Evolutionary conservation across 768 basidiomycete genomes (phyloP).

Genomic region (Boletus subcaerulescens): DNA sequence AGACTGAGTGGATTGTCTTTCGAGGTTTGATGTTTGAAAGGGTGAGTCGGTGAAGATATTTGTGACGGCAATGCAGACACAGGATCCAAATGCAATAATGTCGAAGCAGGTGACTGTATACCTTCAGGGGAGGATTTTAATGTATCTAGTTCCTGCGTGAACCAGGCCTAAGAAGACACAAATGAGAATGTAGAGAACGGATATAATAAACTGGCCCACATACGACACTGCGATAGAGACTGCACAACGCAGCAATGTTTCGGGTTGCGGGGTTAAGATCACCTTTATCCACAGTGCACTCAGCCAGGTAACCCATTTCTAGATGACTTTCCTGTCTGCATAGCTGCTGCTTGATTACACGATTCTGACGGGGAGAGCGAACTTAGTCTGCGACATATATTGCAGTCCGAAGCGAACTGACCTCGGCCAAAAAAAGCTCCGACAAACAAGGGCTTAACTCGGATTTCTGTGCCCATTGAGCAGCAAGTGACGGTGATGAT

Average conservation of each 20-base stretch:
- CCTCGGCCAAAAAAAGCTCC: conserved; percentile 56
- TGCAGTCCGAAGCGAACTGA: conserved; percentile 32
- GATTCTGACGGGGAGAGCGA: conserved; percentile 33
- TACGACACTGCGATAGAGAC: conserved; percentile 85
- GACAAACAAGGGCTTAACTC: conserved; percentile 74
- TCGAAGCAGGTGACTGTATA: conserved; percentile 47
- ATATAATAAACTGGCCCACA: conserved; percentile 27
- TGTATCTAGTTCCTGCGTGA: conserved; percentile 64
- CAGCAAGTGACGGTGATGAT: conserved; percentile 49
- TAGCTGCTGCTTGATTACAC: conserved; percentile 48
- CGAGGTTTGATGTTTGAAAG: conserved; percentile 37
- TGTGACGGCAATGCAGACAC: conserved; percentile 41
- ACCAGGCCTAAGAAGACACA: conserved; percentile 65
- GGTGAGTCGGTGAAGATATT: conserved; percentile 44
- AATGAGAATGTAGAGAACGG: conserved; percentile 7
- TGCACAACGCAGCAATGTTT: conserved; percentile 72
- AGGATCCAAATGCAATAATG: conserved; percentile 46
- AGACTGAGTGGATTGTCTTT: conserved; percentile 56
- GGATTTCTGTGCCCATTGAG: conserved; percentile 82
- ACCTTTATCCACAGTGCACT: conserved; percentile 49
- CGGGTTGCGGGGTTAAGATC: conserved; percentile 72
- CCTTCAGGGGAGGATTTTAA: conserved; percentile 61
- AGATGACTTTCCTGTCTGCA: conserved; percentile 77
- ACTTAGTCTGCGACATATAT: not conserved
- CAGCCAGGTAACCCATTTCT: conserved; percentile 65